A percentile compares a stretch with the other conserved stretches of the same genome.
phyloP scores from a whole-genome alignment of 192 early-diverging fungal genomes.

The Coemansia sp. region DNA sequence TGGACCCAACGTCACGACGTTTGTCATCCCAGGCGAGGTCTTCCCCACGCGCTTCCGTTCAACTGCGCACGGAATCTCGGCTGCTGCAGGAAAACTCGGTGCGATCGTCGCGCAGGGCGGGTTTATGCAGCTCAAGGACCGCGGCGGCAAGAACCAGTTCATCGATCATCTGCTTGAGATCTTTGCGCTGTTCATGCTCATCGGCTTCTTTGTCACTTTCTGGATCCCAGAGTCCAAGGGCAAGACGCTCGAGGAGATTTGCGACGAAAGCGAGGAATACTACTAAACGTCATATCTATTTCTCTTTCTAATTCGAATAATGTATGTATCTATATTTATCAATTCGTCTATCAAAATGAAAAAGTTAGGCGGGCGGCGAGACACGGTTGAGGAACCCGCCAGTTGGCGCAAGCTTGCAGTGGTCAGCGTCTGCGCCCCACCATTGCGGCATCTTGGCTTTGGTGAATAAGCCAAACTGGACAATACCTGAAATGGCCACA shows the following conservation, averaged over 20 bases:
- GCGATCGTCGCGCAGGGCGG: slow-evolving; percentile 73
- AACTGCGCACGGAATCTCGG: slow-evolving; percentile 78
- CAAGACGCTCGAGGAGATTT: slow-evolving; percentile 52
- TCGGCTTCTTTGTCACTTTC: slow-evolving; percentile 58
- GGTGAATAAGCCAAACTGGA: slow-evolving; percentile 46
- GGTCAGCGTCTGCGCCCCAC: slow-evolving; percentile 72
- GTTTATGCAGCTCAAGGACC: slow-evolving; percentile 68
- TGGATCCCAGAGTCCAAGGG: slow-evolving; percentile 54
- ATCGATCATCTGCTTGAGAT: slow-evolving; percentile 64
- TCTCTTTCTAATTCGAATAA: neutral
- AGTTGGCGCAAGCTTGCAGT: slow-evolving; percentile 94
- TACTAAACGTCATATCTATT: neutral
- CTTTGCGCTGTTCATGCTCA: slow-evolving; percentile 74
- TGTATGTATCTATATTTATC: slow-evolving; percentile 19
- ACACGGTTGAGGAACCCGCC: slow-evolving; percentile 67
- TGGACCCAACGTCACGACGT: slow-evolving; percentile 92
- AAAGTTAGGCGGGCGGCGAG: neutral
- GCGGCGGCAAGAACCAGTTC: slow-evolving; percentile 62
- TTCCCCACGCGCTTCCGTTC: slow-evolving; percentile 82
- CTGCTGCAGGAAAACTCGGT: slow-evolving; percentile 75
- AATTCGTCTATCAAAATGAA: neutral
- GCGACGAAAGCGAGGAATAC: slow-evolving; percentile 18
- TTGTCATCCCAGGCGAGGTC: slow-evolving; percentile 77
- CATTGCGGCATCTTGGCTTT: slow-evolving; percentile 47
- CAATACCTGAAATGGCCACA: slow-evolving; percentile 47